phyloP scores from a whole-genome alignment of 768 basidiomycete genomes.

The Gloeopeniophorella convolvens region DNA sequence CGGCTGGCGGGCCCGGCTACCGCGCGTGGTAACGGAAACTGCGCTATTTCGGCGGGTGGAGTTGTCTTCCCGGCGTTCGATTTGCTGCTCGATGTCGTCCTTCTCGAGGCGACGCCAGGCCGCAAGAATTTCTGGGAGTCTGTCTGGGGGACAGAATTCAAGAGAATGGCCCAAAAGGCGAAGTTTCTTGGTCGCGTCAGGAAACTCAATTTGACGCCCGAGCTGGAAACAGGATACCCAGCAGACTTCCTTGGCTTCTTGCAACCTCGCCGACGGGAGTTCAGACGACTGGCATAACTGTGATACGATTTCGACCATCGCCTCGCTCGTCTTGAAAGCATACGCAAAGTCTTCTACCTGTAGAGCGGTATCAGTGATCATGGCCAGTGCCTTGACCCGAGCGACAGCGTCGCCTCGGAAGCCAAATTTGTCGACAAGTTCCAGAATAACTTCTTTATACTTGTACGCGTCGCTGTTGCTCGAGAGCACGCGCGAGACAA shows the following conservation, averaged over 20 bases:
- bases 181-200: conserved; percentile 60
- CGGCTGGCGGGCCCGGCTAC: conserved; percentile 1
- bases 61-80: conserved; percentile 29
- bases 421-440: conserved; percentile 85
- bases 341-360: conserved; percentile 72
- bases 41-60: conserved; percentile 19
- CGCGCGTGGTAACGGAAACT: conserved; percentile 21
- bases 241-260: conserved; percentile 71
- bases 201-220: conserved; percentile 73
- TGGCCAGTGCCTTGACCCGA: conserved; percentile 76
- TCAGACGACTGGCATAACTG: conserved; percentile 35
- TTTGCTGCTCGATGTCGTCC: conserved; percentile 49
- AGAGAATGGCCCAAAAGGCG: conserved; percentile 72
- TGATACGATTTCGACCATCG: conserved; percentile 62
- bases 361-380: conserved; percentile 86
- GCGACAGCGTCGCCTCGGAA: conserved; percentile 65
- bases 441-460: conserved; percentile 87
- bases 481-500: conserved; percentile 83
- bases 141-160: conserved; percentile 79
- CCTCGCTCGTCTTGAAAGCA: conserved; percentile 65
- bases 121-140: conserved; percentile 67
- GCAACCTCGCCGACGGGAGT: conserved; percentile 33
- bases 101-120: conserved; percentile 73
- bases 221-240: conserved; percentile 90
- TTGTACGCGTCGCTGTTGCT: conserved; percentile 84